These are phyloP conservation scores for Irpex rosettiformis DNA, from an alignment of 1,284 basidiomycete species.

Conservation along the genomic window DNA sequence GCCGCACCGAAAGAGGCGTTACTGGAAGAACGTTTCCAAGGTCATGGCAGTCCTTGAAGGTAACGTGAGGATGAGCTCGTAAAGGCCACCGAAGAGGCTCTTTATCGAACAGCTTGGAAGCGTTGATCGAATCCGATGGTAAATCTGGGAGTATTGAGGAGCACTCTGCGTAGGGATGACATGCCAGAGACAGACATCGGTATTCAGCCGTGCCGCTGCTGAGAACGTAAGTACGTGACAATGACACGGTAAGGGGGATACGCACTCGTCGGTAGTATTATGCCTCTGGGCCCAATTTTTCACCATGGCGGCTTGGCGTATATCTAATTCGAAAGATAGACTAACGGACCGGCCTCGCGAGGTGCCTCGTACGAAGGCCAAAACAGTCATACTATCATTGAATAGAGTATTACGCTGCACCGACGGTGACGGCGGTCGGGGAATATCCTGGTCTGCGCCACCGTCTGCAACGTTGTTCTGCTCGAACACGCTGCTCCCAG, in stretches of 20 bases:
- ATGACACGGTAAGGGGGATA: not conserved
- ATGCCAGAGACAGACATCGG: not conserved
- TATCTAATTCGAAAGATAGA: not conserved
- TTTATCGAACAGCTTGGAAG: not conserved
- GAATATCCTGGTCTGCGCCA: no score
- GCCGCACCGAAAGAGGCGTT: not conserved
- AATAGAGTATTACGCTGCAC: not conserved
- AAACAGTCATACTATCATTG: not conserved
- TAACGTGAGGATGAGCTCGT: not conserved
- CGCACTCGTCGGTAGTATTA: not conserved
- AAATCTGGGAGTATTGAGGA: not conserved
- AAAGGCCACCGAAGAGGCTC: not conserved
- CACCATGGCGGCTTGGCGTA: not conserved
- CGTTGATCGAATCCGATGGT: not conserved
- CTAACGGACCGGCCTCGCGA: not conserved
- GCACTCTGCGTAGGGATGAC: conserved; percentile 1
- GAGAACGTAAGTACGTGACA: not conserved
- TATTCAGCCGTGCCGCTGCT: not conserved
- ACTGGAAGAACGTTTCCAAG: not conserved
- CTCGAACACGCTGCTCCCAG: no score
- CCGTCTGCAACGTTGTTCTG: no score
- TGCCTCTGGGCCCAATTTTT: not conserved
- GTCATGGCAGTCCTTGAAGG: not conserved
- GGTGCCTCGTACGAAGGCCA: not conserved
- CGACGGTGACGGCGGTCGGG: not conserved